phyloP scores from a whole-genome alignment of 176 grass and related monocot species.

The Triticum turgidum region DNA sequence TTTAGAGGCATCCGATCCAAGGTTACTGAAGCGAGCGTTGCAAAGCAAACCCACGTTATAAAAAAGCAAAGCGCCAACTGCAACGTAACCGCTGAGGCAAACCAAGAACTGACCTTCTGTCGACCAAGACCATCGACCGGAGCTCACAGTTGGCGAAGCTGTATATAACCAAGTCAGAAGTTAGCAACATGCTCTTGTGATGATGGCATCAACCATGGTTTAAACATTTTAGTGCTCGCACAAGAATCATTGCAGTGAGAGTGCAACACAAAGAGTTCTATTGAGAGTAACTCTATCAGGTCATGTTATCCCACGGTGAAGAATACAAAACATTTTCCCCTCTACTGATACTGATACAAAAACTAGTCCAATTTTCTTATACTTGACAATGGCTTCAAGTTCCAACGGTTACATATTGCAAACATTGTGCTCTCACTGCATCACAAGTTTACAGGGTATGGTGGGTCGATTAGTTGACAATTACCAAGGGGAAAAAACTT shows the following conservation, averaged over 20 bases:
- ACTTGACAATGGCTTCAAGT: background rate
- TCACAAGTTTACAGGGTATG: too few relatives aligned
- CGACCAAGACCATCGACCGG: conserved; percentile 71
- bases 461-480: too few relatives aligned
- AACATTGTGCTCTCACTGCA: background rate
- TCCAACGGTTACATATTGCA: background rate
- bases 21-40: conserved; percentile 41
- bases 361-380: background rate
- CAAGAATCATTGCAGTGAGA: background rate
- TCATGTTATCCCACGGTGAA: background rate
- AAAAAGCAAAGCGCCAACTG: background rate
- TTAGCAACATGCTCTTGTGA: background rate
- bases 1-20: conserved; percentile 32
- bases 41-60: background rate
- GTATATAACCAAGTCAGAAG: conserved; percentile 18
- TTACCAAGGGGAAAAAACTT: conserved; percentile 16
- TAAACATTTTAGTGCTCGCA: too few relatives aligned
- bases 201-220: too few relatives aligned
- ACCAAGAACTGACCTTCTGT: conserved; percentile 60
- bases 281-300: background rate
- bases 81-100: background rate
- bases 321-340: background rate
- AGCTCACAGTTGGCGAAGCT: conserved; percentile 97
- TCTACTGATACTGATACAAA: background rate
- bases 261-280: background rate